Conservation (phyloP, 108 stramenopile species). For the Skeletonema grethae region DNA sequence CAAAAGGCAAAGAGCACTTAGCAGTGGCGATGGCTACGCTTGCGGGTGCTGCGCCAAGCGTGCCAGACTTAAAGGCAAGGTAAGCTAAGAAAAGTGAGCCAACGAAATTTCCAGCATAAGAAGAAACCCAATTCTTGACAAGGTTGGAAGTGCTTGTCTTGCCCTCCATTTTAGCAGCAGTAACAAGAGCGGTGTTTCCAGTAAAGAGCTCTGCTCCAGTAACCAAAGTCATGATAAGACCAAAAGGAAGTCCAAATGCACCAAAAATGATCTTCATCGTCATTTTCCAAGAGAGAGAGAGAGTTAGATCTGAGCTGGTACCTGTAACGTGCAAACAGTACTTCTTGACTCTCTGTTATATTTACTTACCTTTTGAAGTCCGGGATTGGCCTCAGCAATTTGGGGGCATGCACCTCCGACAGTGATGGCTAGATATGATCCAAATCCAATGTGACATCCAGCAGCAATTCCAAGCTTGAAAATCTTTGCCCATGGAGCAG, state of each 20-base stretch:
- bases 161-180: constrained; percentile 78
- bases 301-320: background rate
- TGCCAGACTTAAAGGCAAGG: constrained; percentile 74
- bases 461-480: constrained; percentile 86
- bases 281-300: background rate
- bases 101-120: constrained; percentile 88
- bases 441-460: constrained; percentile 89
- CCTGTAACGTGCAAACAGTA: background rate
- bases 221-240: constrained; percentile 85
- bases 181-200: constrained; percentile 82
- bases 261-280: constrained; percentile 70
- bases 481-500: constrained; percentile 67
- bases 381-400: constrained; percentile 84
- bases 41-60: constrained; percentile 71
- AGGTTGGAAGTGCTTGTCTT: constrained; percentile 64
- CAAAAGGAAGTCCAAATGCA: constrained; percentile 85
- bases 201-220: constrained; percentile 72
- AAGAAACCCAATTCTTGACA: constrained; percentile 74
- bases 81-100: constrained; percentile 81
- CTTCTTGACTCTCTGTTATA: constrained; percentile 1
- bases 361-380: constrained; percentile 75
- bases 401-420: constrained; percentile 86
- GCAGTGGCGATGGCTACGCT: constrained; percentile 81
- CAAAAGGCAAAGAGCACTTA: constrained; percentile 79
- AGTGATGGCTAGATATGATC: constrained; percentile 82